phyloP scores from a whole-genome alignment of 192 early-diverging fungal genomes.

The Mortierella hygrophila region DNA sequence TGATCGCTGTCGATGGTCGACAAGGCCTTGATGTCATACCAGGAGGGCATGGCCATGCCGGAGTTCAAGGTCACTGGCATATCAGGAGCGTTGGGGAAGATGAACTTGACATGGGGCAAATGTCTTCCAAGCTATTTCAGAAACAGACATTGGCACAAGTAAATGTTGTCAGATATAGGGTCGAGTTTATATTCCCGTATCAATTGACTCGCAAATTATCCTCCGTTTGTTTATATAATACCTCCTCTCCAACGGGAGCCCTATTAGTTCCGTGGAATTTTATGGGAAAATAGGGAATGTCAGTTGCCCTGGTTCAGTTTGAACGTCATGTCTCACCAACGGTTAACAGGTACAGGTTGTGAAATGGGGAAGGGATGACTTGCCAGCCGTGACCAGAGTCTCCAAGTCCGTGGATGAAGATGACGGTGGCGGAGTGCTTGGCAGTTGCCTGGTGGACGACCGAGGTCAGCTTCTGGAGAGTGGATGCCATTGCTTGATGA shows the following conservation, averaged over 20 bases:
- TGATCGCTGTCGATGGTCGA: constrained; percentile 65
- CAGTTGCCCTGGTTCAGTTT: neutral
- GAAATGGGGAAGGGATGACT: constrained; percentile 13
- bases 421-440: constrained; percentile 83
- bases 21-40: constrained; percentile 87
- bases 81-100: constrained; percentile 88
- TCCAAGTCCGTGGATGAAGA: constrained; percentile 86
- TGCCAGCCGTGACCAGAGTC: constrained; percentile 74
- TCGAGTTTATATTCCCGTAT: neutral
- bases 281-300: neutral
- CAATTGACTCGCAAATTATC: neutral
- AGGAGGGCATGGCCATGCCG: constrained; percentile 89
- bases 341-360: neutral
- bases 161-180: neutral
- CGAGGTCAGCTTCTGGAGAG: constrained; percentile 45
- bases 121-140: constrained; percentile 62
- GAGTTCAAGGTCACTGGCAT: constrained; percentile 82
- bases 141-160: neutral
- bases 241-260: constrained; percentile 42
- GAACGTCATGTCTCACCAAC: neutral
- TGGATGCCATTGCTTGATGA: constrained; percentile 20
- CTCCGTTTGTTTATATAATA: neutral
- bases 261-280: neutral
- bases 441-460: constrained; percentile 61
- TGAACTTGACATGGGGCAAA: constrained; percentile 90